These are phyloP conservation scores for Pseudonitzschia pungens DNA, from an alignment of 108 stramenopile genomes.

Conservation along the genomic window DNA sequence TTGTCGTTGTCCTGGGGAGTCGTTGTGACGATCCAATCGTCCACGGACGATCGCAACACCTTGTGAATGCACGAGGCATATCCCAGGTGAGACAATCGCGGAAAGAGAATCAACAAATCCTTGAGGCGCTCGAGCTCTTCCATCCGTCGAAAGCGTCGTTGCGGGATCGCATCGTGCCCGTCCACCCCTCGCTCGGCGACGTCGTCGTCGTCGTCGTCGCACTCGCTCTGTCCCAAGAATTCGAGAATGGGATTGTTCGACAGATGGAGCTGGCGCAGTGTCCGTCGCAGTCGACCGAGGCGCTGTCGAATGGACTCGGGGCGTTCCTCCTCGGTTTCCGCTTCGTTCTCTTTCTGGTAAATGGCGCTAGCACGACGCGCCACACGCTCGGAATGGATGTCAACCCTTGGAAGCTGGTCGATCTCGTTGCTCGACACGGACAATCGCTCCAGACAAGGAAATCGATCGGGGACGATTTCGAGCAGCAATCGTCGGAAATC, in stretches of 20 bases:
- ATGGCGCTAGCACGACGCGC: too few species aligned
- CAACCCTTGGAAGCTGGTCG: neutral
- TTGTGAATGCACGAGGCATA: neutral
- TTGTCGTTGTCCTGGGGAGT: neutral
- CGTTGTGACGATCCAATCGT: neutral
- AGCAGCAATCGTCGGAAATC: constrained; percentile 2
- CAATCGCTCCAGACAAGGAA: neutral
- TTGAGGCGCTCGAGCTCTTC: neutral
- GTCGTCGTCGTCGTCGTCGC: neutral
- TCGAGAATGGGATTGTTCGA: constrained; percentile 1
- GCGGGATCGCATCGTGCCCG: neutral
- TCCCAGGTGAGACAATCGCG: neutral
- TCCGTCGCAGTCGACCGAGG: neutral
- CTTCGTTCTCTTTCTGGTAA: too few species aligned
- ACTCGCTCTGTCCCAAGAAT: neutral
- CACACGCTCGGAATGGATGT: neutral
- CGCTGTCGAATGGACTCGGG: too few species aligned
- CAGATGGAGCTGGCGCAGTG: neutral
- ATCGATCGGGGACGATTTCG: neutral
- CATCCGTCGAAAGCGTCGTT: neutral
- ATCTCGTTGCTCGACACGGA: neutral
- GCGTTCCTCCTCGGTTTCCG: too few species aligned
- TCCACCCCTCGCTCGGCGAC: neutral
- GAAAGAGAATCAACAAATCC: neutral
- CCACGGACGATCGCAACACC: neutral